phyloP scores from a whole-genome alignment of 352 stramenopile genomes.

The Hyaloperonospora brassicae region DNA sequence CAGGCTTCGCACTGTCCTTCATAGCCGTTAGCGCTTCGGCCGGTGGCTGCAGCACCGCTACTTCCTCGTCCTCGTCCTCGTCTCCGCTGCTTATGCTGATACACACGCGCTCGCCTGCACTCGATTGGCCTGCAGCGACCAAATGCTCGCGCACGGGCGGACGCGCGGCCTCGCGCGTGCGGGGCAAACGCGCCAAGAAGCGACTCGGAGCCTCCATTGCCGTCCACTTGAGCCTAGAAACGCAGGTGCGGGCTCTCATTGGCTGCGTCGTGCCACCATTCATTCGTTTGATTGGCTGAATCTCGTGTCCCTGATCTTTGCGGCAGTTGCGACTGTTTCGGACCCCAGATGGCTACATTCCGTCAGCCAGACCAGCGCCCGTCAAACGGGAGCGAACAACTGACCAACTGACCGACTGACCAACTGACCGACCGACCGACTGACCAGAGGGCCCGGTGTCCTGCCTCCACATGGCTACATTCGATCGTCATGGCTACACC shows the following conservation, averaged over 20 bases:
- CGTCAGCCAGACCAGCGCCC: too few species aligned
- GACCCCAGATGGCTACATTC: constrained; percentile 12
- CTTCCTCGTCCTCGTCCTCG: constrained; percentile 12
- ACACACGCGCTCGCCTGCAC: constrained; percentile 40
- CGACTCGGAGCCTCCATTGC: constrained; percentile 20
- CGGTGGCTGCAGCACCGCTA: background rate
- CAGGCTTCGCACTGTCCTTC: background rate
- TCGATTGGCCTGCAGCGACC: constrained; percentile 1
- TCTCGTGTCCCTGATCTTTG: constrained; percentile 7
- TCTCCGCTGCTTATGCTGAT: constrained; percentile 36
- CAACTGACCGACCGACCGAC: too few species aligned
- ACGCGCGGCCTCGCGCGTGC: constrained; percentile 47
- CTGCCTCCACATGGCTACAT: constrained; percentile 1
- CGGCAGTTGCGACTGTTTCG: background rate
- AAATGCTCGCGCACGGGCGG: constrained; percentile 25
- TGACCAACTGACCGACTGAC: too few species aligned
- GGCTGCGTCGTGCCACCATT: constrained; percentile 4
- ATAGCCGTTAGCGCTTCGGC: background rate
- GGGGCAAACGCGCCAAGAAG: constrained; percentile 31
- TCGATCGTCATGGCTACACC: too few species aligned
- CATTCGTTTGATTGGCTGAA: constrained; percentile 19
- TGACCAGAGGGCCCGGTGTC: too few species aligned
- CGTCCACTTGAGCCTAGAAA: too few species aligned
- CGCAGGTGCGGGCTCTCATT: constrained; percentile 11
- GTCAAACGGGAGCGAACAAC: too few species aligned